A percentile compares a stretch with the other conserved stretches of the same genome.
phyloP scores from a whole-genome alignment of 495 filamentous ascomycete genomes.

The Viridothelium virens region DNA sequence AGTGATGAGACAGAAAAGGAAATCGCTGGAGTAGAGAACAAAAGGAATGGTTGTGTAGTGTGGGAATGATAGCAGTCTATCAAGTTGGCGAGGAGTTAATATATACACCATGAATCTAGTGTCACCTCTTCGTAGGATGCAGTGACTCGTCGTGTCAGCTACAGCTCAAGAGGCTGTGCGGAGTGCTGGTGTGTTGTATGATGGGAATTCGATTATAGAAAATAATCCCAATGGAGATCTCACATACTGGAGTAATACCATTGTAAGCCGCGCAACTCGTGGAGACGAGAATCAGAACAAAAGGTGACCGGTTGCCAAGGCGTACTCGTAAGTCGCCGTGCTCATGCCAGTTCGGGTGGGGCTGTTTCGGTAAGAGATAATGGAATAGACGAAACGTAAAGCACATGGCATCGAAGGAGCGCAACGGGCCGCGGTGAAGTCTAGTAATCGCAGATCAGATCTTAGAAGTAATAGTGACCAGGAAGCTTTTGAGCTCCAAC shows the following conservation, averaged over 20 bases:
- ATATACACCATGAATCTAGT: background rate
- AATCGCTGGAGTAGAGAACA: background rate
- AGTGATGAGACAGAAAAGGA: background rate
- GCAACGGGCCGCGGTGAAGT: background rate
- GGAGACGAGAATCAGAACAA: background rate
- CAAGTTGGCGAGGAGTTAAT: background rate
- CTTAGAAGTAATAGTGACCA: background rate
- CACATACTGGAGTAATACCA: background rate
- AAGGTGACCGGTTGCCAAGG: background rate
- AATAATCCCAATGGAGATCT: background rate
- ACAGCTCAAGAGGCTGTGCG: conserved; percentile 6
- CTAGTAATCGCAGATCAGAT: background rate
- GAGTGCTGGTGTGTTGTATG: background rate
- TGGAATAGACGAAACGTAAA: background rate
- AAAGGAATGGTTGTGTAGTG: background rate
- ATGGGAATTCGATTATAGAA: background rate
- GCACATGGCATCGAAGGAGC: background rate
- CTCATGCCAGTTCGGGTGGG: background rate
- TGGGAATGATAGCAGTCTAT: background rate
- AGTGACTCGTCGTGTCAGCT: conserved; percentile 2
- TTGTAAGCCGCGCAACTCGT: background rate
- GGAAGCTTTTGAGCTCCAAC: background rate
- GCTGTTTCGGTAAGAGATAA: background rate
- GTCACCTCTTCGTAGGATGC: background rate
- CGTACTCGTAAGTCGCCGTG: background rate